A percentile compares a stretch with the other conserved stretches of the same genome.
These are phyloP conservation scores for Coemansia asiatica DNA, from an alignment of 192 early-diverging fungal species.

Conservation along the genomic window DNA sequence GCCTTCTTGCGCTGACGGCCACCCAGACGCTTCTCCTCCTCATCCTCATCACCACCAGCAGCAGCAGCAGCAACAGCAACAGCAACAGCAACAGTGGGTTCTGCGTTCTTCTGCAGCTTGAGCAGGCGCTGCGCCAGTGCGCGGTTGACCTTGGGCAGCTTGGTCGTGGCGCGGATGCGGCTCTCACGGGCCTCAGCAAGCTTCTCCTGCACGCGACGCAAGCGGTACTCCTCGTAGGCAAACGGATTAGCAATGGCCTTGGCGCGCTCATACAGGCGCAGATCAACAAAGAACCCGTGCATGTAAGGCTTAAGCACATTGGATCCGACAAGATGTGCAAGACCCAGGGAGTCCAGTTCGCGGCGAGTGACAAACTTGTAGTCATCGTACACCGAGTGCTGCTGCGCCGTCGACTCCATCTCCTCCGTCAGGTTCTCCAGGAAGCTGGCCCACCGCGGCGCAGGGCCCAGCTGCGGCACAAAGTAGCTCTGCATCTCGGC, in stretches of 20 bases:
- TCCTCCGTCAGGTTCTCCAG: constrained; percentile 94
- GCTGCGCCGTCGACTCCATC: constrained; percentile 85
- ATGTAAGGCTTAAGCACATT: constrained; percentile 94
- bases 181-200: constrained; percentile 81
- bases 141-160: constrained; percentile 91
- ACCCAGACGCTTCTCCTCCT: constrained; percentile 47
- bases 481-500: constrained; percentile 91
- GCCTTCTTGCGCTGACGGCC: constrained; percentile 53
- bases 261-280: constrained; percentile 93
- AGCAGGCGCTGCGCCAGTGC: constrained; percentile 76
- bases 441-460: constrained; percentile 90
- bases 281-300: constrained; percentile 98
- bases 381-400: constrained; percentile 85
- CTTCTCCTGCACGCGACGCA: constrained; percentile 75
- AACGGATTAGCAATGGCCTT: constrained; percentile 95
- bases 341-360: constrained; percentile 79
- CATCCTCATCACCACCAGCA: constrained; percentile 32
- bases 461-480: constrained; percentile 87
- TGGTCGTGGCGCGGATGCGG: constrained; percentile 83
- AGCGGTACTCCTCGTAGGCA: constrained; percentile 88
- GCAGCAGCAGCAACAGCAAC: too few species aligned
- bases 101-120: constrained; percentile 42
- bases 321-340: constrained; percentile 91
- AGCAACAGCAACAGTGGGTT: background rate
- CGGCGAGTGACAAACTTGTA: constrained; percentile 96